Conservation (phyloP, 2,329 filamentous ascomycete genomes). For the Fusarium buharicum region DNA sequence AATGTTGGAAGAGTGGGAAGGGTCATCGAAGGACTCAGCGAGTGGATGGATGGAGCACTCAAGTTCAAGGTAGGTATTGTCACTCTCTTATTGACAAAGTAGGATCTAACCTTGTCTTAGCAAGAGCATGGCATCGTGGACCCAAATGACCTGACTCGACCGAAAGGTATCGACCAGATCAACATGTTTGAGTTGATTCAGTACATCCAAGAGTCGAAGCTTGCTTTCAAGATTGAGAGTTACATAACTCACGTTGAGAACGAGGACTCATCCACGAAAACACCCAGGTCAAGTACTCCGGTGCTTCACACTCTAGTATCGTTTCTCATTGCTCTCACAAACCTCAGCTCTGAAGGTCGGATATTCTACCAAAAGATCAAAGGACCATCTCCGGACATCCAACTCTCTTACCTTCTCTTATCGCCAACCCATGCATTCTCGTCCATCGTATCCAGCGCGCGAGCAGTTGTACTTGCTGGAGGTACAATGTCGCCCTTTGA, state of each 20-base stretch:
- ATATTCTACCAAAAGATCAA: slow-evolving; percentile 69
- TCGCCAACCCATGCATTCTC: slow-evolving; percentile 93
- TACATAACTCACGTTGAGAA: slow-evolving; percentile 75
- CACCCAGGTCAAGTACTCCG: slow-evolving; percentile 52
- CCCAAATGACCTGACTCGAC: slow-evolving; percentile 76
- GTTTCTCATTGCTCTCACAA: slow-evolving; percentile 84
- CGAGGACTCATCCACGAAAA: slow-evolving; percentile 49
- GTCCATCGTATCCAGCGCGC: slow-evolving; percentile 83
- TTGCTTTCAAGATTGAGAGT: slow-evolving; percentile 93
- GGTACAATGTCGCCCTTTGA: slow-evolving; percentile 98
- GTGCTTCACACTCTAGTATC: slow-evolving; percentile 66
- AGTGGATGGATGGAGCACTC: slow-evolving; percentile 70
- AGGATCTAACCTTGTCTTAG: slow-evolving; percentile 28
- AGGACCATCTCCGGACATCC: slow-evolving; percentile 57
- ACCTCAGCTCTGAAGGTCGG: slow-evolving; percentile 77
- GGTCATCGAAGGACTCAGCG: slow-evolving; percentile 80
- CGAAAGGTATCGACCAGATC: slow-evolving; percentile 93
- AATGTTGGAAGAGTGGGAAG: slow-evolving; percentile 90
- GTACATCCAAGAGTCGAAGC: slow-evolving; percentile 90
- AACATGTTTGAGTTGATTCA: slow-evolving; percentile 88
- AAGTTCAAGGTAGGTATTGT: slow-evolving; percentile 57
- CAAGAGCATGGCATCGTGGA: slow-evolving; percentile 73
- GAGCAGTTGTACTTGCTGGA: slow-evolving; percentile 89
- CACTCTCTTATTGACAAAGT: not conserved
- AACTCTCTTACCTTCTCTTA: slow-evolving; percentile 85